Evolutionary conservation across 495 filamentous ascomycete genomes (phyloP).

Genomic region (Clavariopsis aquatica): DNA sequence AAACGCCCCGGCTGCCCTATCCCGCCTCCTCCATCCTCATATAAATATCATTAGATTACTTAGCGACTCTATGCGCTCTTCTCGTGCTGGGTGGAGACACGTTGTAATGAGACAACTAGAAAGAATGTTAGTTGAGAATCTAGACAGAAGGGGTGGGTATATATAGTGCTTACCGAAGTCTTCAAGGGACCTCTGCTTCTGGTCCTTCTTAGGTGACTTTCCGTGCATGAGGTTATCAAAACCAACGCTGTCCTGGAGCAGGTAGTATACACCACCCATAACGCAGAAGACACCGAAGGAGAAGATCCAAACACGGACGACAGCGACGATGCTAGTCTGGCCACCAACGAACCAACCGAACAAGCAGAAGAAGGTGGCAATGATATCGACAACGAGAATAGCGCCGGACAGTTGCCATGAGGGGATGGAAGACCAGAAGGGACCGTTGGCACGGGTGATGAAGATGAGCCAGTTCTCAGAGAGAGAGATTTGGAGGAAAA

Average conservation of each 20-base stretch:
- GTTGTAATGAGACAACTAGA: slow-evolving; percentile 75
- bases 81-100: slow-evolving; percentile 81
- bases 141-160: not conserved
- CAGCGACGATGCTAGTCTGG: slow-evolving; percentile 70
- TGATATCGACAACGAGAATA: slow-evolving; percentile 74
- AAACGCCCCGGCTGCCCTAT: slow-evolving; percentile 3
- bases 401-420: slow-evolving; percentile 79
- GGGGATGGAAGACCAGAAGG: slow-evolving; percentile 81
- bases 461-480: slow-evolving; percentile 97
- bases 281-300: slow-evolving; percentile 83
- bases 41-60: slow-evolving; percentile 34
- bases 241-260: slow-evolving; percentile 70
- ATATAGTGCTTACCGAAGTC: slow-evolving; percentile 69
- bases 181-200: slow-evolving; percentile 74
- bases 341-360: slow-evolving; percentile 75
- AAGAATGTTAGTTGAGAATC: slow-evolving; percentile 37
- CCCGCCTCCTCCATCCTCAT: slow-evolving; percentile 11
- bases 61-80: slow-evolving; percentile 59
- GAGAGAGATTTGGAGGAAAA: slow-evolving; percentile 88
- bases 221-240: slow-evolving; percentile 95
- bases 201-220: slow-evolving; percentile 72
- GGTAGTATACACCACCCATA: slow-evolving; percentile 66
- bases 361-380: slow-evolving; percentile 79
- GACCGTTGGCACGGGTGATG: slow-evolving; percentile 85
- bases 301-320: slow-evolving; percentile 87